Evolutionary conservation across 805 yeast genomes (phyloP), one percentile per base, ranked within the genome.

Genomic region (Pichia rugopelliculosa): DNA sequence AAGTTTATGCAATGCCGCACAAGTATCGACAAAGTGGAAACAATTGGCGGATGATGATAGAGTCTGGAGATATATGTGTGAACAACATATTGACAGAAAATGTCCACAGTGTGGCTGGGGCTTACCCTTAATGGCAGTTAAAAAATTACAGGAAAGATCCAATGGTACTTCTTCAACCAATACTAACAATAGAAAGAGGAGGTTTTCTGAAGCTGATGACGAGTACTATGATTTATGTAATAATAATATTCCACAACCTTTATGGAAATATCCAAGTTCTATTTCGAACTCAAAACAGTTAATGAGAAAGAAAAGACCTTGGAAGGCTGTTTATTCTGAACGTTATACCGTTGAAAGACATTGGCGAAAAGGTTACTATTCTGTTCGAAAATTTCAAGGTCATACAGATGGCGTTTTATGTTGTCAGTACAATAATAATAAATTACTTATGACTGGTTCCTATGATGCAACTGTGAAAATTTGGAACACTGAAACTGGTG

Each of bases 61-160:
- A 43, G 97, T 93, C 3, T 93, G 99, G 99, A 93, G 91, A 62
- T 90, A 91, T 56, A 84, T 93, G 89, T 93, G 99, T 62, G 96
- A 89, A 62, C 99, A 93, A 67, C 99, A 93, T 65, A 93, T 93
- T 47, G 99, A 93, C 67, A 76, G 95, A 51, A 93, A 93, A 65
- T 93, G 99, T 69, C 96, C 96, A 36, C 87, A 87, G 60, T 93
- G 99, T 69, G 99, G 99, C 15, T 93, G 99, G 99, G 99, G 99
- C 5, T 73, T 93, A 54, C 99, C 99, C 3, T 69, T 93, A 50
- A 77, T 93, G 79, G 96, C 89, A 59, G 87, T 89, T 80, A 85
- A 83, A 61, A 73, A 79, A 58, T 67, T 61, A 48, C 68, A 61
- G 38, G 67, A 63, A 49, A 46, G 50, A 42, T 44, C 60, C 12